Evolutionary conservation across 2,329 filamentous ascomycete species (phyloP).

Genomic region (Talaromyces sp.): DNA sequence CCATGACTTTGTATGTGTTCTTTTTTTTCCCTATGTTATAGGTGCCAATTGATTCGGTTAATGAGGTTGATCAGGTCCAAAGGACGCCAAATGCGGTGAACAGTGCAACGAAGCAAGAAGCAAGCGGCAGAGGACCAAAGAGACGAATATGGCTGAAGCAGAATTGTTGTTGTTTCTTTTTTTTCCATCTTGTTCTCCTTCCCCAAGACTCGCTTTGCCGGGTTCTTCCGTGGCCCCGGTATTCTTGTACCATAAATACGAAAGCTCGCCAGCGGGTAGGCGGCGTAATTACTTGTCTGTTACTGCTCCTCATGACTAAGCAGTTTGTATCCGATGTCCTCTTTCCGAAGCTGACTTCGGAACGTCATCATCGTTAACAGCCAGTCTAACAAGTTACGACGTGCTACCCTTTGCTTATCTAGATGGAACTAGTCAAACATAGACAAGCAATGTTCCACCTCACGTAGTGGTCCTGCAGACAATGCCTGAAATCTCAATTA

Average conservation of each 20-base stretch:
- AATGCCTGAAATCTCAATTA: background rate
- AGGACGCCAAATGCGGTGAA: conserved; percentile 5
- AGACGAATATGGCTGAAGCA: background rate
- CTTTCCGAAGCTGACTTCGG: background rate
- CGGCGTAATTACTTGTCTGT: background rate
- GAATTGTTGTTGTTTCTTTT: background rate
- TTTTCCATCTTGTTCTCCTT: background rate
- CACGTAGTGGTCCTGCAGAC: background rate
- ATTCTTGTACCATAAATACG: background rate
- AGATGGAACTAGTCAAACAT: too few relatives aligned
- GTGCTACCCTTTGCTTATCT: too few relatives aligned
- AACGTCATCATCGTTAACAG: too few relatives aligned
- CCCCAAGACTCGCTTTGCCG: background rate
- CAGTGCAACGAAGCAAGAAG: background rate
- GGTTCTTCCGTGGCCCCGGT: conserved; percentile 6
- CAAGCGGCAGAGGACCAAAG: background rate
- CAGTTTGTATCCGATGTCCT: background rate
- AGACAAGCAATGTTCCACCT: too few relatives aligned
- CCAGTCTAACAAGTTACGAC: too few relatives aligned
- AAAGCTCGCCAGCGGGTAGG: too few relatives aligned
- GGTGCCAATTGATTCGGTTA: conserved; percentile 10
- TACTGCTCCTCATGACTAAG: background rate
- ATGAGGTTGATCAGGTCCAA: background rate
- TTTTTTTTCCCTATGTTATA: background rate
- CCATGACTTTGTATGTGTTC: conserved; percentile 8